Evolutionary conservation across 495 filamentous ascomycete genomes (phyloP), one percentile per base, ranked within the genome.

Genomic region (Neurospora tetrasperma): DNA sequence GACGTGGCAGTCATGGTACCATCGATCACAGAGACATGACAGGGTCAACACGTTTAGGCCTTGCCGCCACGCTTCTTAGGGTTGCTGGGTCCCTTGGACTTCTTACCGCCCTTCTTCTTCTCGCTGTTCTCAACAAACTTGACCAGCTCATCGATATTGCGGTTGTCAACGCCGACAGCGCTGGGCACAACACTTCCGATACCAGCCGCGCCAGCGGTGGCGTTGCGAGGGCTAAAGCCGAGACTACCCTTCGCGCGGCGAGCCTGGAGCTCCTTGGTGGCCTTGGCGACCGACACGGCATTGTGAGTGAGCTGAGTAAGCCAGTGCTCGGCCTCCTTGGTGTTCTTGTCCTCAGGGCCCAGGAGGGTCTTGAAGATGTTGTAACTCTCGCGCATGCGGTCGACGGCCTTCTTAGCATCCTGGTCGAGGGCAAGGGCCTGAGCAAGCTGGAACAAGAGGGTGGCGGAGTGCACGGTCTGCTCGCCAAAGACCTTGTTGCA

Each of bases 301-400:
- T 95, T 97, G 79, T 93, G 90, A 0, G 94, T 97, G 59, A 99
- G 88, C 83, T 97, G 94, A 79, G 95, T 93, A n/a, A 98, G 88
- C 96, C 96, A 98, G 72, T 87, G 92, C 84, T 94, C 91, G 23
- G 92, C 92, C 81, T 97, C 94, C 84, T 96, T 96, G 73, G 96
- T 99, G 84, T 98, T 98, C 76, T 91, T 91, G 82, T 98, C 93
- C 20, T 96, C 89, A 11, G 92, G 85, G 40, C 96, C 96, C 0
- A 98, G 89, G 76, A 93, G 87, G 68, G 83, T 82, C 66, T 92
- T 88, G 89, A 99, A 99, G 81, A 98, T 96, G 83, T 91, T 96
- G 85, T 94, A 96, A 62, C 93, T 94, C 77, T 97, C 94, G 41
- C 92, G 90, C 96, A 99, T 99, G 79, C 91, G 90, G 77, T 86